Base-by-base conservation (phyloP, 1,284 basidiomycete genomes). In the Golubevia pallescens region DNA sequence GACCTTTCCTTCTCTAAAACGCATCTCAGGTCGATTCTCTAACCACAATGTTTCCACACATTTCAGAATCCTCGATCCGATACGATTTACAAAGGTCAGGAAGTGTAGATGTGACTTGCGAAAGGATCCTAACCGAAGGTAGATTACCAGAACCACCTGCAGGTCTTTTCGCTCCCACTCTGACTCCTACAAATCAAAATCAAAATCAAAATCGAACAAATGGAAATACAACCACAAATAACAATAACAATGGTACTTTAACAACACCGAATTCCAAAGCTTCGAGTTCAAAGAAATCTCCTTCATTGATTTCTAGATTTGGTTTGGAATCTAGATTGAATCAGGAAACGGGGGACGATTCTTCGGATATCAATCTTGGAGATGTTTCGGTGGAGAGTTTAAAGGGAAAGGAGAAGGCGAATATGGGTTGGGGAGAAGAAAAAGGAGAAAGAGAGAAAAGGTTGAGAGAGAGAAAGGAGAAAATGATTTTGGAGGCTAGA, bases 31-130 rank as follows among this genome's bases (percentile, higher is more conserved):
- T 81, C 55, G 74, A 78, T 42, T 64, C 74, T 20, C 76, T 81
- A 62, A 62, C 71, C 61, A 61, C 76, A 28, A 74, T 81, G 62
- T 81, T 81, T 66, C 79, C 79, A 7, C 74, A 81, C 62, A 73
- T 81, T 21, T 64, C 79, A 5, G 76, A 78, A 16, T 70, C 69
- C 6, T 71, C 77, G 3, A 81, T 81, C 13, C 75, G 78, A 16
- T 80, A 77, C 62, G 79, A 81, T 56, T 70, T 81, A 3, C 66
- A 71, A 28, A 62, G 71, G 2, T 72, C 75, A 0, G 74, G 79
- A 6, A 75, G 69, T 38, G 76, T 73, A 1, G 78, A 81, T 63
- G 78, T 66, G 4, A 81, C 79, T 3, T 78, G 76, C 20, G 78
- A 81, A 56, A 63, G 67, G 16, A 81, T 81, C 32, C 59, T 81